These are phyloP conservation scores for Harringtonia lauricola DNA, from an alignment of 2,329 filamentous ascomycete species.

Conservation along the genomic window DNA sequence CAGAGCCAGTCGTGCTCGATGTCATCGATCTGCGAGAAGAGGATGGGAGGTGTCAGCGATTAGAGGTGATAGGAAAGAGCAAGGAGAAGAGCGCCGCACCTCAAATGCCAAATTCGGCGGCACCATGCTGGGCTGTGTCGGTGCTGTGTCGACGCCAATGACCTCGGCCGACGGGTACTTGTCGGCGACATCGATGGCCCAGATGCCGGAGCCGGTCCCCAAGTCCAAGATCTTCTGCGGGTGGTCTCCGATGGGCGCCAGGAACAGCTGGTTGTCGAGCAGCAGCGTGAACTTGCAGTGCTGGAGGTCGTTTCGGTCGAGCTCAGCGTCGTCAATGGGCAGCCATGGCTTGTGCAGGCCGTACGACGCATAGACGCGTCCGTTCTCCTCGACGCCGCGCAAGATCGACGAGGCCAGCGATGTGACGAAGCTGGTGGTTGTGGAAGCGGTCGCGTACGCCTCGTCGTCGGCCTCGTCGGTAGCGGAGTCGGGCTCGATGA, in stretches of 20 bases:
- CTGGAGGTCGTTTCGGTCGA: conserved; percentile 35
- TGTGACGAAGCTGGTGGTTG: conserved; percentile 11
- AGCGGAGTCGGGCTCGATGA: conserved; percentile 10
- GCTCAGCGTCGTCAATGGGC: conserved; percentile 31
- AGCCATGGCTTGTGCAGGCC: conserved; percentile 16
- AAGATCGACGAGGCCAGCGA: conserved; percentile 15
- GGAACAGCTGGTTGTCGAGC: conserved; percentile 35
- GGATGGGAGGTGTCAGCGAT: conserved; percentile 2
- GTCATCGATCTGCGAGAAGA: conserved; percentile 12
- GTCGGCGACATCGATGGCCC: conserved; percentile 14
- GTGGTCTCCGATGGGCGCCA: conserved; percentile 26
- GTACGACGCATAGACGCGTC: conserved; percentile 17
- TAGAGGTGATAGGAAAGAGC: too few relatives aligned
- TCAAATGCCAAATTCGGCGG: conserved; percentile 22
- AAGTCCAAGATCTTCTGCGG: conserved; percentile 15
- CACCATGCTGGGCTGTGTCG: conserved; percentile 32
- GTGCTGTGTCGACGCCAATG: conserved; percentile 31
- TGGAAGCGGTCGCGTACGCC: conserved; percentile 1
- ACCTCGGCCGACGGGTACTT: conserved; percentile 25
- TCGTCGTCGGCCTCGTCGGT: conserved; percentile 6
- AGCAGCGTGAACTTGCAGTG: conserved; percentile 39
- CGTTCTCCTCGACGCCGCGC: conserved; percentile 16
- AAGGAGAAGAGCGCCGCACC: conserved; percentile 9
- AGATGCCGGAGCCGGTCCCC: conserved; percentile 18
- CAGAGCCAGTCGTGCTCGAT: conserved; percentile 40